A percentile compares a stretch with the other conserved stretches of the same genome.
These are phyloP conservation scores for Saccharomyces hybrid DNA, from an alignment of 1,139 yeast species.

Conservation along the genomic window DNA sequence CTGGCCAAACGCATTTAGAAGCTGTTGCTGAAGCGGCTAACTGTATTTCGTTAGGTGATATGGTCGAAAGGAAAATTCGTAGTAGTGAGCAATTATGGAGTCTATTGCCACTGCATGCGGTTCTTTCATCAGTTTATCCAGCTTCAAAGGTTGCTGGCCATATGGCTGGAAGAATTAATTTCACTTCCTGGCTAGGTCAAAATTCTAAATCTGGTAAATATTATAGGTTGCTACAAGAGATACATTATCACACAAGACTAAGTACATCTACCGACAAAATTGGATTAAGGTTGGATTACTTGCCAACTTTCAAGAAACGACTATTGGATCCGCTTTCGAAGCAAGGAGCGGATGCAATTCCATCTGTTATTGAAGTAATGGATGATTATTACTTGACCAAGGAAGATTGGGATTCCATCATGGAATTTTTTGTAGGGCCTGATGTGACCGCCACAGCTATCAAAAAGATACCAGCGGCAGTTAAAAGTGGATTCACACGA, in stretches of 20 bases:
- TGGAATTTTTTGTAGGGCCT: slow-evolving; percentile 74
- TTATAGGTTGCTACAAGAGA: slow-evolving; percentile 70
- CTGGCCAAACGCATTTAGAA: slow-evolving; percentile 46
- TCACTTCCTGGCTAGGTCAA: slow-evolving; percentile 86
- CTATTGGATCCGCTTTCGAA: slow-evolving; percentile 50
- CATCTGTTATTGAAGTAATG: slow-evolving; percentile 57
- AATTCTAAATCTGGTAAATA: slow-evolving; percentile 79
- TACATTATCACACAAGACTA: slow-evolving; percentile 81
- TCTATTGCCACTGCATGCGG: slow-evolving; percentile 84
- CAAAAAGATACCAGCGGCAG: slow-evolving; percentile 64
- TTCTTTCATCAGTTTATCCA: slow-evolving; percentile 81
- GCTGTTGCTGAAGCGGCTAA: slow-evolving; percentile 76
- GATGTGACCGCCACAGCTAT: slow-evolving; percentile 40
- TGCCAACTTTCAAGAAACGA: slow-evolving; percentile 54
- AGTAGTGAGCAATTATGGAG: slow-evolving; percentile 96
- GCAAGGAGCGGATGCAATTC: slow-evolving; percentile 55
- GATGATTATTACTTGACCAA: slow-evolving; percentile 79
- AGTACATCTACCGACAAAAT: slow-evolving; percentile 68
- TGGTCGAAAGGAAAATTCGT: slow-evolving; percentile 72
- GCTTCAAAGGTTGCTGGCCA: slow-evolving; percentile 70
- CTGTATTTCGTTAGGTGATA: slow-evolving; percentile 73
- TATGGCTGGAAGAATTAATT: slow-evolving; percentile 60
- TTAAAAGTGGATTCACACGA: slow-evolving; percentile 80
- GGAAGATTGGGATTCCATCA: slow-evolving; percentile 84
- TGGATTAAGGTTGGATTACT: slow-evolving; percentile 71